A percentile compares a stretch with the other conserved stretches of the same genome.
Conservation (phyloP, 371 early-diverging fungal genomes). For the Funneliformis caledonium region DNA sequence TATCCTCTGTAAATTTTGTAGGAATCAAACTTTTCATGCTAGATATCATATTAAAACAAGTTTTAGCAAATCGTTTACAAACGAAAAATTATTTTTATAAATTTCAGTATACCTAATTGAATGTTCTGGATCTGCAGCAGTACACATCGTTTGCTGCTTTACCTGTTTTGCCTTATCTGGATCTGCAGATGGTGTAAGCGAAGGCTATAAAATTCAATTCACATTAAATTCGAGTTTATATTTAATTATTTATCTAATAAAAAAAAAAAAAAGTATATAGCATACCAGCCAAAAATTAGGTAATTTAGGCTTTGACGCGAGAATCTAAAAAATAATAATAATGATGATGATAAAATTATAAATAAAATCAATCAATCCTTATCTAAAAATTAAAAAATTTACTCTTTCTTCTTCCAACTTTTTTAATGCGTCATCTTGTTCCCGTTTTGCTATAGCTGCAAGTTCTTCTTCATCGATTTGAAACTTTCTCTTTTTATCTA, state of each 20-base stretch:
- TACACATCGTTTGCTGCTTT: constrained; percentile 70
- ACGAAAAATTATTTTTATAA: background rate
- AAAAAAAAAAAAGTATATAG: constrained; percentile 6
- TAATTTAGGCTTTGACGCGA: constrained; percentile 61
- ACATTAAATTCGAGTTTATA: no score
- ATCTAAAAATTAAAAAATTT: background rate
- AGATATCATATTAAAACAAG: constrained; percentile 7
- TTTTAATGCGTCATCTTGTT: constrained; percentile 55
- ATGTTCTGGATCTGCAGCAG: constrained; percentile 71
- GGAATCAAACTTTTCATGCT: constrained; percentile 78
- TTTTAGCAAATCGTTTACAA: background rate
- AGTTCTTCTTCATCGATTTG: constrained; percentile 39
- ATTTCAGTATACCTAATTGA: constrained; percentile 58
- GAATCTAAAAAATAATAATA: constrained; percentile 44
- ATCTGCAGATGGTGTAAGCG: constrained; percentile 74
- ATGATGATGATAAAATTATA: background rate
- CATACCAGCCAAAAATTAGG: constrained; percentile 85
- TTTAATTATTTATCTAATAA: background rate
- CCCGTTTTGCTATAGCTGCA: constrained; percentile 41
- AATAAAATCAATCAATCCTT: background rate
- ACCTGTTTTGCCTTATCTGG: constrained; percentile 58
- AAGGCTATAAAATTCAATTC: constrained; percentile 56
- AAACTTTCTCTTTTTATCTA: constrained; percentile 35
- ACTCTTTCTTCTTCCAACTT: constrained; percentile 58
- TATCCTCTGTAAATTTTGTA: constrained; percentile 67